These are phyloP conservation scores for Paramecium biaurelia DNA, from an alignment of 73 alveolate species.

Conservation along the genomic window DNA sequence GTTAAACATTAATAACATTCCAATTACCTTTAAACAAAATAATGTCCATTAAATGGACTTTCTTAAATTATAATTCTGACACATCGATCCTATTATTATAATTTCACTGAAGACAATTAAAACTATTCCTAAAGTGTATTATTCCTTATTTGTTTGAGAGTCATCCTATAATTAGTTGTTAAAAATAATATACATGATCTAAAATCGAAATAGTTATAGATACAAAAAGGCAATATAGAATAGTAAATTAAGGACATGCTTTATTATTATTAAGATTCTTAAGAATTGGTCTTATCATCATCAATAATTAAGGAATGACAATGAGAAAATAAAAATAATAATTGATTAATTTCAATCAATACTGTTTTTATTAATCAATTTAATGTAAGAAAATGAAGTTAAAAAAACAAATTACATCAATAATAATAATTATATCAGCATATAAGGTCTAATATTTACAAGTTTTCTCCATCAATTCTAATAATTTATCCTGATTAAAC, in stretches of 20 bases:
- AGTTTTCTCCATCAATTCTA: constrained; percentile 24
- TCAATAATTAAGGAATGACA: not conserved
- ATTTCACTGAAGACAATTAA: not conserved
- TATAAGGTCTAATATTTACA: not conserved
- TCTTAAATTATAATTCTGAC: not conserved
- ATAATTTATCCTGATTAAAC: constrained; percentile 1
- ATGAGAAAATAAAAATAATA: not conserved
- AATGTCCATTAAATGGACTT: not conserved
- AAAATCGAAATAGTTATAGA: not conserved
- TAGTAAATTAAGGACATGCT: not conserved
- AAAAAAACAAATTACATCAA: not conserved
- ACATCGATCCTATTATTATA: not conserved
- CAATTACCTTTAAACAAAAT: not conserved
- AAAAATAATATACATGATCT: not conserved
- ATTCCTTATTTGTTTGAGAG: not conserved
- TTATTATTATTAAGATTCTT: not conserved
- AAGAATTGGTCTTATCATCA: not conserved
- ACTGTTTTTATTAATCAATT: not conserved
- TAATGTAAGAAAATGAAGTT: not conserved
- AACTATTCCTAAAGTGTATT: not conserved
- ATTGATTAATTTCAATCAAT: not conserved
- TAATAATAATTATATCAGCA: not conserved
- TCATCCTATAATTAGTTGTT: not conserved
- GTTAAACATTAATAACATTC: not conserved
- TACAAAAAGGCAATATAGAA: not conserved